Conservation (phyloP, 495 filamentous ascomycete species). For the Penicillium maclennaniae region DNA sequence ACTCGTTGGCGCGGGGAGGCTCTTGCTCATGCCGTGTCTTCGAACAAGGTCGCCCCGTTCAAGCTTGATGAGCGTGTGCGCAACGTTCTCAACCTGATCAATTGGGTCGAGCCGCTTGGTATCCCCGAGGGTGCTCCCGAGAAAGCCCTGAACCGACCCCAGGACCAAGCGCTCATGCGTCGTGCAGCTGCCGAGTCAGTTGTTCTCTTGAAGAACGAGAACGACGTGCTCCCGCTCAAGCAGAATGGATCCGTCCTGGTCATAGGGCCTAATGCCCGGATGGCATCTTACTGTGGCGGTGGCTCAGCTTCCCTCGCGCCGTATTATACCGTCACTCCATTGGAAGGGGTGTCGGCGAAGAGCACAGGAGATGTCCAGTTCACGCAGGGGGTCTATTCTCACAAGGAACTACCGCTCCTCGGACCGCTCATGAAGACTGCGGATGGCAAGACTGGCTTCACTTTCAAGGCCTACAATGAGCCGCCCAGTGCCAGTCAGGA, state of each 20-base stretch:
- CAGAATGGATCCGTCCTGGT: conserved; percentile 58
- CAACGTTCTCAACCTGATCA: conserved; percentile 58
- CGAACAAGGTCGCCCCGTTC: conserved; percentile 47
- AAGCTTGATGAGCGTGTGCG: conserved; percentile 58
- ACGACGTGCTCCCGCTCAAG: conserved; percentile 55
- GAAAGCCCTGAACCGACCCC: conserved; percentile 53
- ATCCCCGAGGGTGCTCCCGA: conserved; percentile 56
- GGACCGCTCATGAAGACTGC: conserved; percentile 40
- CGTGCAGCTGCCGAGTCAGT: conserved; percentile 61
- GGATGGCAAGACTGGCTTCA: conserved; percentile 47
- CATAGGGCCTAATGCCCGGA: conserved; percentile 75
- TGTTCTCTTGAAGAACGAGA: conserved; percentile 72
- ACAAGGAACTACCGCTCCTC: conserved; percentile 53
- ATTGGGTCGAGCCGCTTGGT: conserved; percentile 56
- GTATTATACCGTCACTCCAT: conserved; percentile 66
- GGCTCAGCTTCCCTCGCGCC: conserved; percentile 70
- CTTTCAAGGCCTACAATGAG: conserved; percentile 54
- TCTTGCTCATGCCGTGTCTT: conserved; percentile 53
- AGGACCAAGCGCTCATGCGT: conserved; percentile 58
- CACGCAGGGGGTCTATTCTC: conserved; percentile 51
- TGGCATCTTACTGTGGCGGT: conserved; percentile 69
- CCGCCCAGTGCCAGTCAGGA: conserved; percentile 31
- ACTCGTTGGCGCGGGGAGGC: conserved; percentile 59
- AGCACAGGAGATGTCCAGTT: conserved; percentile 35
- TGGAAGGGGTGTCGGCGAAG: conserved; percentile 53